Evolutionary conservation across 1,284 basidiomycete genomes (phyloP).

Genomic region (Pseudozyma sp.): DNA sequence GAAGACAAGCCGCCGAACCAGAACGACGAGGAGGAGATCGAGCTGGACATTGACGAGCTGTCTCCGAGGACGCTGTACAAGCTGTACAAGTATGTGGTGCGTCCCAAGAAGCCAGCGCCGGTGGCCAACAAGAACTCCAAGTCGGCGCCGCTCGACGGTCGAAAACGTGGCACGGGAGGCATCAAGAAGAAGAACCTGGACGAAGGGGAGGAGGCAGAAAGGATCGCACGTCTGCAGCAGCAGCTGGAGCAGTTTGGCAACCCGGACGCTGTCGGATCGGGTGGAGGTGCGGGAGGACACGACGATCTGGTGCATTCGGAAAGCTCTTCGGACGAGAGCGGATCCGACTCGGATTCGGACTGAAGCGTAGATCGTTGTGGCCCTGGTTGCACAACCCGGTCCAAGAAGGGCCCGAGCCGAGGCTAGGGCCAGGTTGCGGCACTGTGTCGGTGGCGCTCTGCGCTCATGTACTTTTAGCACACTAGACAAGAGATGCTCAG

Average conservation of each 20-base stretch:
- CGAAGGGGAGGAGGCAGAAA: constrained; percentile 65
- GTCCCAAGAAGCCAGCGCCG: constrained; percentile 60
- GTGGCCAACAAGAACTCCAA: constrained; percentile 47
- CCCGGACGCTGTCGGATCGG: constrained; percentile 30
- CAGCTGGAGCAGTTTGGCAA: constrained; percentile 66
- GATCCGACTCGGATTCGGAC: constrained; percentile 51
- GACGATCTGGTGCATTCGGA: constrained; percentile 67
- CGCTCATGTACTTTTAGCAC: no score
- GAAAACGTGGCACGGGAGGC: constrained; percentile 66
- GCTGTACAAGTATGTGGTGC: constrained; percentile 68
- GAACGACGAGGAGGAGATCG: constrained; percentile 68
- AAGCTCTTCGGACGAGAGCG: constrained; percentile 58
- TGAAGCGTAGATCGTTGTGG: constrained; percentile 2
- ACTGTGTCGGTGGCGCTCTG: no score
- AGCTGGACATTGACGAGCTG: constrained; percentile 68
- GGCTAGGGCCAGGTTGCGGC: background rate
- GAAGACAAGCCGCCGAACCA: constrained; percentile 67
- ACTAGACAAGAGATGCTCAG: no score
- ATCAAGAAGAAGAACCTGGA: constrained; percentile 68
- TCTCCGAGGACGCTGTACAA: constrained; percentile 66
- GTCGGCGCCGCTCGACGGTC: constrained; percentile 61
- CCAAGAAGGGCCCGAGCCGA: background rate
- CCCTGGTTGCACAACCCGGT: no score
- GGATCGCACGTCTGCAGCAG: constrained; percentile 65
- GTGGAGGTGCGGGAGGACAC: constrained; percentile 52